Evolutionary conservation across 768 basidiomycete genomes (phyloP), one percentile per base, ranked within the genome.

Genomic region (Rhodotorula babjevae): DNA sequence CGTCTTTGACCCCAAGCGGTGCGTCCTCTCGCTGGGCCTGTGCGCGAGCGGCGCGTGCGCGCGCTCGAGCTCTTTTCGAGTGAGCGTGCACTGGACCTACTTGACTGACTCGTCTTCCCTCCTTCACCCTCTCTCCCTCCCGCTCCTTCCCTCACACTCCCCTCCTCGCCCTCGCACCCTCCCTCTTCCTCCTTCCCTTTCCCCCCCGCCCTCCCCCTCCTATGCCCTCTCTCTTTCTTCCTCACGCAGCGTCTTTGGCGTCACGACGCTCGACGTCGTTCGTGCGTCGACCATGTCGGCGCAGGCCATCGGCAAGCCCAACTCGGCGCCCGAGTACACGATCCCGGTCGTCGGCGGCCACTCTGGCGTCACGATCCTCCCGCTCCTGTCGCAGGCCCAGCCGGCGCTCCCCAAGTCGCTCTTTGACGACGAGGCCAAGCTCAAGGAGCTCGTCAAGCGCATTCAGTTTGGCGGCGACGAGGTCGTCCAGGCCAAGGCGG

Each of bases 401-500:
- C 88, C 90, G 77, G 84, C 90, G 25, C 86, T 86, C 36, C 67
- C 82, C 57, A 80, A 87, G 76, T 83, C 96, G 79, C 77, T 81
- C 61, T 82, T 77, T 66, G 69, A 53, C 49, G 80, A 84, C 62
- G 61, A 61, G 2, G 78, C 77, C 63, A 72, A 74, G 68, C 80
- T 87, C 78, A 87, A 87, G 40, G 82, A 84, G 23, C 85, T 97
- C 62, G 84, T 90, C 61, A 85, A 92, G 68, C 90, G 92, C 76
- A 92, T 96, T 78, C 93, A 95, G 81, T 96, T 91, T 79, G 94
- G 94, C 68, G 94, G 93, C 69, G 94, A 96, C 77, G 94, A 98
- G 83, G 94, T 98, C 79, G 95, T 98, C 81, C 90, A 96, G 84
- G 96, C 96, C 57, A 99, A 99, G 84, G 90, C 92, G 78, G 89